Evolutionary conservation across 140 eudicot genomes (phyloP), one percentile per base, ranked within the genome.

Genomic region (Ambrosia hybrid): DNA sequence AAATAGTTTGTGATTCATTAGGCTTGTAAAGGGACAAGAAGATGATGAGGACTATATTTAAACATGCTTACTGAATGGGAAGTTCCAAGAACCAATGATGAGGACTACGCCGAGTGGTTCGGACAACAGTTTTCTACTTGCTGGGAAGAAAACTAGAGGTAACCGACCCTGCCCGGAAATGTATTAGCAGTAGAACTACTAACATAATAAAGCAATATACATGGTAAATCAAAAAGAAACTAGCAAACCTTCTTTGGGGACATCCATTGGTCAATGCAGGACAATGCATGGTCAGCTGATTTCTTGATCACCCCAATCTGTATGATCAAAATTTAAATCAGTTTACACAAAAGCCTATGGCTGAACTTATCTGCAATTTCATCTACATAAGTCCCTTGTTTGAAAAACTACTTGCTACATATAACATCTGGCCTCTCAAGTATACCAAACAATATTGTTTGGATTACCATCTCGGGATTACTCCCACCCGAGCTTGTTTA

Each of bases 91-190:
- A 7, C 84, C 81, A 61, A 93, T 75, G 45, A 93, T 84, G 51
- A 93, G 95, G 30, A 89, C 88, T 3, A 85, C 11, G 9, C 98
- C 98, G 51, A 82, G 85, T 72, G 98, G 97, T 83, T 92, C 98
- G 5, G 98, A 84, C 74, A 89, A 49, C 58, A 89, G 64, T 76
- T 85, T 67, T 61, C 68, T 85, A 58, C 74, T 89, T 46, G 96
- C 73, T 65, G 98, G 98, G 71, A 89, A 84, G 74, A 89, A 82
- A 65, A 84, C 83, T 56, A 78, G 68, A 14, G 97, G 92, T 65
- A 89, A 1, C 26, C 26, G 26, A 21, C 26, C 26, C 26, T 21
- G 26, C 26, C 26, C 26, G 26, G 26, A 21, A 21, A 30, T 30
- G 37, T 8, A 16, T 68, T 75, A 4, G 21, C 38, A 12, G 11